phyloP scores from a whole-genome alignment of 2,329 filamentous ascomycete species.

The Botryotinia narcissicola region DNA sequence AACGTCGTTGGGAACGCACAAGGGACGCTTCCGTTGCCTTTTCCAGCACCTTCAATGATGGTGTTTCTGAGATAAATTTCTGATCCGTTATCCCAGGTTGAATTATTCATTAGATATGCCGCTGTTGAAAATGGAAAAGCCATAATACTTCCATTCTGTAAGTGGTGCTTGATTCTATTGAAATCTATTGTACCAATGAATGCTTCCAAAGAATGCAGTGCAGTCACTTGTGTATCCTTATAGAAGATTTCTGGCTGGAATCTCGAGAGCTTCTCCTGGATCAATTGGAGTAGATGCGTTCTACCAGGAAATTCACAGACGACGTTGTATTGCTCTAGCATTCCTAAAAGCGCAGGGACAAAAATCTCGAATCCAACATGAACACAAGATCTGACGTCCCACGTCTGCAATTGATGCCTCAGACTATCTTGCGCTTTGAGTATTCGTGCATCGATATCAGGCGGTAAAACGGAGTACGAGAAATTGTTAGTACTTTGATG shows the following conservation, averaged over 20 bases:
- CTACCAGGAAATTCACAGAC: background rate
- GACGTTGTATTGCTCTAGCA: slow-evolving; percentile 4
- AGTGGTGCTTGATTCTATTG: no score
- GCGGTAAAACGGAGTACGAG: background rate
- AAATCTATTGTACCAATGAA: no score
- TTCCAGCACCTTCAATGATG: no score
- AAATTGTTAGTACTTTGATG: slow-evolving; percentile 3
- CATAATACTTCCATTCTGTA: no score
- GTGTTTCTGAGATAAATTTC: no score
- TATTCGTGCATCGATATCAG: background rate
- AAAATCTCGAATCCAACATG: slow-evolving; percentile 21
- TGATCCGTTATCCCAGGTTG: no score
- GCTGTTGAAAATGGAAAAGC: no score
- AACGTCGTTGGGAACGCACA: no score
- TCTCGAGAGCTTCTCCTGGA: slow-evolving; percentile 35
- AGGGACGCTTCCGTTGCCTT: no score
- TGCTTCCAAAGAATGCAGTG: slow-evolving; percentile 35
- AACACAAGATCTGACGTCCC: slow-evolving; percentile 12
- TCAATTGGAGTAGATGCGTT: slow-evolving; percentile 25
- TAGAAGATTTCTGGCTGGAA: slow-evolving; percentile 38
- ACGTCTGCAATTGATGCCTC: background rate
- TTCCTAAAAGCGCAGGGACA: background rate
- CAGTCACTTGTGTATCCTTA: slow-evolving; percentile 33
- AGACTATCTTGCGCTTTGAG: background rate
- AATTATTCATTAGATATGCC: no score